phyloP scores from a whole-genome alignment of 1,139 yeast species.

The Candida sanyaensis region DNA sequence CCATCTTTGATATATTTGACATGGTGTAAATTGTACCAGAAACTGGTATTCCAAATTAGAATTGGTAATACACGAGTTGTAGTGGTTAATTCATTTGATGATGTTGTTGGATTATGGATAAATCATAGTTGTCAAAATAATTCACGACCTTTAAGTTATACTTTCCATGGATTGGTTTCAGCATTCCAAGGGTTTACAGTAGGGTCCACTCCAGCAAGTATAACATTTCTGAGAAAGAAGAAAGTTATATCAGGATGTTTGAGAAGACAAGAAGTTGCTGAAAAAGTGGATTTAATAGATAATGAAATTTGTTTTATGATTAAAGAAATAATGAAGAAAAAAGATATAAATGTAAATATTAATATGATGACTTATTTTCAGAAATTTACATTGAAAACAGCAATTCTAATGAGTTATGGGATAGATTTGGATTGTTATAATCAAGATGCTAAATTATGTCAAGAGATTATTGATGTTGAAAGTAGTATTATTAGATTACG shows the following conservation, averaged over 20 bases:
- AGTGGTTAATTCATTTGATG: slow-evolving; percentile 63
- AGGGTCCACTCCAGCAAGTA: slow-evolving; percentile 75
- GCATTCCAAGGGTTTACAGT: slow-evolving; percentile 65
- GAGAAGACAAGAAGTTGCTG: slow-evolving; percentile 49
- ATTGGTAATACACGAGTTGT: slow-evolving; percentile 59
- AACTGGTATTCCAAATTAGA: slow-evolving; percentile 58
- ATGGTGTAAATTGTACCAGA: slow-evolving; percentile 50
- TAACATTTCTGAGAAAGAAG: slow-evolving; percentile 52
- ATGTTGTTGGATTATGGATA: slow-evolving; percentile 57
- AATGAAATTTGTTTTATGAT: slow-evolving; percentile 19
- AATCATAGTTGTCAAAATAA: slow-evolving; percentile 54
- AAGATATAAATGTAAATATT: slow-evolving; percentile 27
- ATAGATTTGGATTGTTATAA: slow-evolving; percentile 47
- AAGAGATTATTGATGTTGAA: slow-evolving; percentile 64
- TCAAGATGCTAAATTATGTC: slow-evolving; percentile 40
- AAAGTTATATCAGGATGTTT: slow-evolving; percentile 55
- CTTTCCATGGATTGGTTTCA: slow-evolving; percentile 70
- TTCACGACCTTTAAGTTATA: slow-evolving; percentile 67
- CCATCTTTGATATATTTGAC: slow-evolving; percentile 52
- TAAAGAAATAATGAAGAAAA: slow-evolving; percentile 22
- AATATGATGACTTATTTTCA: slow-evolving; percentile 48
- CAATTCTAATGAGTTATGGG: slow-evolving; percentile 65
- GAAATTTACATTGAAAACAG: slow-evolving; percentile 56
- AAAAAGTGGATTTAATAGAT: slow-evolving; percentile 19
- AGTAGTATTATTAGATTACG: slow-evolving; percentile 62